These are phyloP conservation scores for Dillenia turbinata DNA, from an alignment of 164 flowering plant genomes.

Conservation along the genomic window DNA sequence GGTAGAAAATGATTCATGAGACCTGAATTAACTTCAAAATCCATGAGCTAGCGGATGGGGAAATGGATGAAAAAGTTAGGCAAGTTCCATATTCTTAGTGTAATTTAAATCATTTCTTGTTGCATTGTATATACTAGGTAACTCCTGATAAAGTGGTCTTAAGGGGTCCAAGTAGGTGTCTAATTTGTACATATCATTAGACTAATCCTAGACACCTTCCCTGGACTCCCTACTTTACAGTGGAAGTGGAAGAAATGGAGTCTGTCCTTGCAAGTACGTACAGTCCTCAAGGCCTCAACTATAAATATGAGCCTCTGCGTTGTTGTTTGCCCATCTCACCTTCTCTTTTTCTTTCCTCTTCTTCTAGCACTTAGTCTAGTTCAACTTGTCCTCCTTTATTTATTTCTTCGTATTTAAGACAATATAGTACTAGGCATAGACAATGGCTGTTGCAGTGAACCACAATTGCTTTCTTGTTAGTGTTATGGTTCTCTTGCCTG, in stretches of 20 bases:
- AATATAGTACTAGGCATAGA: not conserved
- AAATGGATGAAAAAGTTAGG: not conserved
- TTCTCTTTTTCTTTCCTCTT: not conserved
- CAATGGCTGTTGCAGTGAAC: slow-evolving; percentile 10
- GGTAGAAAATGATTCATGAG: too few relatives aligned
- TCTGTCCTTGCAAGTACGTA: not conserved
- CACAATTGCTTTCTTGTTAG: slow-evolving; percentile 8
- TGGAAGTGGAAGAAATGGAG: slow-evolving; percentile 12
- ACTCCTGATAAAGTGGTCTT: not conserved
- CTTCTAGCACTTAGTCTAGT: not conserved
- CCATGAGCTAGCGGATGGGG: not conserved
- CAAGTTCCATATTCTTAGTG: not conserved
- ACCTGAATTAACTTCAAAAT: too few relatives aligned
- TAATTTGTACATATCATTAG: not conserved
- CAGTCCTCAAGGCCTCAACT: slow-evolving; percentile 6
- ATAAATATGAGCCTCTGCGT: slow-evolving; percentile 21
- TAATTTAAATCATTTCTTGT: too few relatives aligned
- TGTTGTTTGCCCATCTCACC: slow-evolving; percentile 11
- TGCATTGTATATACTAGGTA: too few relatives aligned
- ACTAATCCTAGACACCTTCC: slow-evolving; percentile 1
- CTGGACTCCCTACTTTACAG: slow-evolving; percentile 4
- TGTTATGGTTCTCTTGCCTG: slow-evolving; percentile 34
- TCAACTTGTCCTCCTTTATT: not conserved
- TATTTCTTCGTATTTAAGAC: not conserved
- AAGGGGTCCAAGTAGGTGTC: slow-evolving; percentile 17